Base-by-base conservation (phyloP, 2,329 filamentous ascomycete species). In the Septoria petroselini region DNA sequence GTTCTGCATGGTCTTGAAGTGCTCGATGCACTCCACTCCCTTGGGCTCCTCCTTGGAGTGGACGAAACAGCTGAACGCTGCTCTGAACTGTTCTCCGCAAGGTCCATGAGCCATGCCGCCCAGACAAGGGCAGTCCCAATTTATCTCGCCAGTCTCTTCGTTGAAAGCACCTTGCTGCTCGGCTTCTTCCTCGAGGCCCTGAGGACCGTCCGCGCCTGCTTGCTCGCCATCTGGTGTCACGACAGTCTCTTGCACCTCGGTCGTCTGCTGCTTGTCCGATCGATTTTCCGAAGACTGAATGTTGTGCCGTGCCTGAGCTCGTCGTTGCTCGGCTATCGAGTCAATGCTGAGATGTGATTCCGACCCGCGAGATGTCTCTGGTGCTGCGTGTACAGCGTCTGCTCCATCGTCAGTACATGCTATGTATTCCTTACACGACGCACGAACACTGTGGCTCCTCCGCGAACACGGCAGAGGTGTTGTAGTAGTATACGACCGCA, bases 31-130 rank as follows among this genome's bases (percentile, higher is more conserved):
- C 31, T 75, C 63, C 69, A 68, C 62, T 19, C 51, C 54, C 82
- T 98, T 98, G 29, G 91, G 91, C 68, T 98, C 93, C 68, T 95
- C 88, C 34, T 82, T 83, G 2, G 88, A 95, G 74, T 85, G 93
- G n/a, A 98, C 90, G 65, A 98, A 98, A 75, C 93, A 98, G 80
- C 90, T 95, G 65, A 98, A 98, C 0, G 93, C 93, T 18, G 84
- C 84, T 76, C 85, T 90, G 80, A 98, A 98, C 65, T 97, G 84
- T 68, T 94, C 88, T 40, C 93, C 93, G 68, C 93, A 98, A 46
- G 93, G 93, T 0, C 93, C 93, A 66, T 95, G 75, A 6, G 93
- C 93, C 93, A 98, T 98, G 45, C 93, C 93, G 41, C 93, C 93
- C 27, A 98, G 76, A 70, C 93, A 98, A 12, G 93, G 93, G 71